Evolutionary conservation across 495 filamentous ascomycete genomes (phyloP).

Genomic region (Lophiotrema nucula): DNA sequence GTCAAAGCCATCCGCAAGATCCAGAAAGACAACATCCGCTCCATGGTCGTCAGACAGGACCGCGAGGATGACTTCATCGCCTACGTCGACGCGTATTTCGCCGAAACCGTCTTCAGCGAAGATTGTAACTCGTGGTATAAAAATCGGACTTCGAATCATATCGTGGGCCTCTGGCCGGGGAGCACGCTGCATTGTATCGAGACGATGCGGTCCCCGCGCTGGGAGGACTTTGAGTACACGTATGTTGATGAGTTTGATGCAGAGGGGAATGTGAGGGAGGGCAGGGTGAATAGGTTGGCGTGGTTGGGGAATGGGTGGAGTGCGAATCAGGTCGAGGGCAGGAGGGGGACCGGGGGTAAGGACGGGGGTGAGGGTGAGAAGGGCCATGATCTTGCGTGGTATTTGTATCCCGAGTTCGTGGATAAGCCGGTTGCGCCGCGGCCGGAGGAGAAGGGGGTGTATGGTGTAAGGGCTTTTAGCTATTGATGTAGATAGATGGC

Average conservation of each 20-base stretch:
- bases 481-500: too few species aligned
- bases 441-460: slow-evolving; percentile 25
- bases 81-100: slow-evolving; percentile 29
- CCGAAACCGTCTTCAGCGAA: slow-evolving; percentile 22
- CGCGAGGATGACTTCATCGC: slow-evolving; percentile 19
- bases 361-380: too few species aligned
- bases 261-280: slow-evolving; percentile 18
- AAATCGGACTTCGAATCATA: slow-evolving; percentile 5
- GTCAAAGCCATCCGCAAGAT: slow-evolving; percentile 27
- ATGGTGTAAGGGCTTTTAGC: slow-evolving; percentile 12
- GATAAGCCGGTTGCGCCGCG: slow-evolving; percentile 15
- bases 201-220: slow-evolving; percentile 34
- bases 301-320: slow-evolving; percentile 25
- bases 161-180: slow-evolving; percentile 36
- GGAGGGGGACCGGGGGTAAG: too few species aligned
- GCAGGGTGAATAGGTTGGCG: slow-evolving; percentile 11
- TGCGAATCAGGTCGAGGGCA: slow-evolving; percentile 11
- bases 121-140: slow-evolving; percentile 31
- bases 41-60: slow-evolving; percentile 21
- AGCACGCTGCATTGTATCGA: slow-evolving; percentile 39
- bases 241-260: slow-evolving; percentile 13
- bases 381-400: slow-evolving; percentile 27
- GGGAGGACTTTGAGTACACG: slow-evolving; percentile 39
- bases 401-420: slow-evolving; percentile 30
- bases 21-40: slow-evolving; percentile 22